These are phyloP conservation scores for Zygnema cylindricum DNA, from an alignment of 139 green algal species.

Conservation along the genomic window DNA sequence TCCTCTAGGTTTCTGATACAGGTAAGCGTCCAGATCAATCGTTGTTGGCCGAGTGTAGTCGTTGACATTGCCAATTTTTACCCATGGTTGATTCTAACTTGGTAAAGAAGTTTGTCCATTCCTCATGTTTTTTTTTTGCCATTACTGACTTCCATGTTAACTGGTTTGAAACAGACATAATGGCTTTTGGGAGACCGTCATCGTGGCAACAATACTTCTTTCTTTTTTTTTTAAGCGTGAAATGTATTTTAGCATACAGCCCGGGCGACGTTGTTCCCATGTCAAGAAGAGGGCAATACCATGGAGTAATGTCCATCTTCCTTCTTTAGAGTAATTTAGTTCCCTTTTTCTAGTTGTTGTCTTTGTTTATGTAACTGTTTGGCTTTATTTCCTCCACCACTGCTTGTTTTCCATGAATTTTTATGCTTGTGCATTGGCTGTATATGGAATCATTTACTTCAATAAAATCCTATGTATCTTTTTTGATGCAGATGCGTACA, in stretches of 20 bases:
- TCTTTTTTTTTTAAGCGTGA: not conserved
- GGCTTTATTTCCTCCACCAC: not conserved
- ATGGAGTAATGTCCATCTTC: constrained; percentile 26
- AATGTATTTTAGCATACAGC: constrained; percentile 14
- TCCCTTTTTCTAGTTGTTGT: not conserved
- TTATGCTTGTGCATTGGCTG: too few species aligned
- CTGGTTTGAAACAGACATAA: too few species aligned
- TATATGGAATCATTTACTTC: not conserved
- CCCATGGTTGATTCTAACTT: too few species aligned
- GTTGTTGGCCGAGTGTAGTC: too few species aligned
- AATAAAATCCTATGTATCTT: not conserved
- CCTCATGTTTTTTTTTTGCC: too few species aligned
- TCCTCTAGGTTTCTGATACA: too few species aligned
- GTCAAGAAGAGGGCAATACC: constrained; percentile 55
- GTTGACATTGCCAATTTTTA: too few species aligned
- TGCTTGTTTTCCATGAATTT: not conserved
- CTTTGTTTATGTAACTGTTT: not conserved
- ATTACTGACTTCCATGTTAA: too few species aligned
- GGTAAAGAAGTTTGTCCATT: too few species aligned
- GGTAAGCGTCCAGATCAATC: too few species aligned
- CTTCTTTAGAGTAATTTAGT: not conserved
- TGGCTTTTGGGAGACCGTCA: too few species aligned
- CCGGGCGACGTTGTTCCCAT: constrained; percentile 53
- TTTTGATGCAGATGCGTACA: constrained; percentile 48
- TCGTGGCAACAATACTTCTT: not conserved